Evolutionary conservation across 169 alveolate species (phyloP), one percentile per base, ranked within the genome.

Genomic region (Eimeria necatrix): DNA sequence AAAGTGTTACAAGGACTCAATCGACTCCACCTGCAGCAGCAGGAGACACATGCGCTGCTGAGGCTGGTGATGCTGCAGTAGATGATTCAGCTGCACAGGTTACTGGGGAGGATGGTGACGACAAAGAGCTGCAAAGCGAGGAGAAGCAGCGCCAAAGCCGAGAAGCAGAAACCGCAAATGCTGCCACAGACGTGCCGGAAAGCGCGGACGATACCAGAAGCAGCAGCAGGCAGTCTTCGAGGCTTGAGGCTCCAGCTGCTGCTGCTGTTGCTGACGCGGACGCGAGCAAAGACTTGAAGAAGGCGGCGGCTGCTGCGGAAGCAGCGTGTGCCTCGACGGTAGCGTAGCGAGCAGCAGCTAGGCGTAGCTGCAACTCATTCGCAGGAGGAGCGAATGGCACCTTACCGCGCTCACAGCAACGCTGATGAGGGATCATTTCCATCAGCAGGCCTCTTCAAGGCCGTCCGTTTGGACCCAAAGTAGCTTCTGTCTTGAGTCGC

Each of bases 101-200:
- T 26, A 12, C 51, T 7, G 52, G 83, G n/a, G 52, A 71, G 4
- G 49, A 24, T 5, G 41, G 10, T 10, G 83, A 12, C 16, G 52
- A 16, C 7, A 2, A 71, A 8, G 53, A 71, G 18, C 10, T 32
- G 83, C 53, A 32, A 8, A 22, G 6, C 51, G 51, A 41, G 24
- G 52, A 71, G 20, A 22, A 4, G 83, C 16, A 71, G 49, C 2
- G 16, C 7, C 53, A 71, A 48, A 71, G 51, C 83, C 83, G 22
- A 61, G 73, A 61, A 12, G 41, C 83, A 22, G 49, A 71, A 5
- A 22, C 83, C 24, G 83, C 83, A 22, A 71, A 71, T 71, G 83
- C 83, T 6, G 52, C 83, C 16, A 71, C 83, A 26, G 83, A 71
- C 18, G 83, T 71, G 83, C 83, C 83, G 7, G 83, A 71, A 32